Evolutionary conservation across 345 rosid species (phyloP).

Genomic region (Camelina neglecta): DNA sequence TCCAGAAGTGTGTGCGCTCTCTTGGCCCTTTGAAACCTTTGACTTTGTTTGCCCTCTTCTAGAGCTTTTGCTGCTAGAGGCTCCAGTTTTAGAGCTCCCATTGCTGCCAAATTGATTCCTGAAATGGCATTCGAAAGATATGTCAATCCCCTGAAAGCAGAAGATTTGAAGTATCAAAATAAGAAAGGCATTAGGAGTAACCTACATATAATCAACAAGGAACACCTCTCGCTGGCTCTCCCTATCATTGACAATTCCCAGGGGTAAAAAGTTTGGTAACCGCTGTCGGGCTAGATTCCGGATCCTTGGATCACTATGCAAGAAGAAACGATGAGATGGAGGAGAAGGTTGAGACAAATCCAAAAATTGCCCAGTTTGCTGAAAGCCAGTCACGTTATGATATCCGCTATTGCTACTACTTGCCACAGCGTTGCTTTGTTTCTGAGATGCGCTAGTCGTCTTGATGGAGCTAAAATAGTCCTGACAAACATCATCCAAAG

Average conservation of each 20-base stretch:
- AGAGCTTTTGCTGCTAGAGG: slow-evolving; percentile 44
- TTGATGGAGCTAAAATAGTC: slow-evolving; percentile 72
- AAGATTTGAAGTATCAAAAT: background rate
- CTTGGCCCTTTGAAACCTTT: slow-evolving; percentile 46
- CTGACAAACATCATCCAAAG: slow-evolving; percentile 74
- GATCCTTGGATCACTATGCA: slow-evolving; percentile 76
- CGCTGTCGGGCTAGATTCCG: slow-evolving; percentile 57
- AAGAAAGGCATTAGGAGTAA: slow-evolving; percentile 27
- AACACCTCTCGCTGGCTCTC: slow-evolving; percentile 50
- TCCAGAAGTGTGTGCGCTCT: slow-evolving; percentile 40
- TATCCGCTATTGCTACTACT: slow-evolving; percentile 30
- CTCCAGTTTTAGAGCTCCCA: slow-evolving; percentile 54
- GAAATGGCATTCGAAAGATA: slow-evolving; percentile 32
- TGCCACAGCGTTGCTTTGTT: slow-evolving; percentile 33
- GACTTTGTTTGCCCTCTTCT: slow-evolving; percentile 56
- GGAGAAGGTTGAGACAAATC: slow-evolving; percentile 54
- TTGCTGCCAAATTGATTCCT: slow-evolving; percentile 78
- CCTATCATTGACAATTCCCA: slow-evolving; percentile 47
- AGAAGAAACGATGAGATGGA: slow-evolving; percentile 78
- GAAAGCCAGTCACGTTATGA: slow-evolving; percentile 27
- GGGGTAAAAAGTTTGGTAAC: slow-evolving; percentile 74
- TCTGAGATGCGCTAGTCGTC: slow-evolving; percentile 45
- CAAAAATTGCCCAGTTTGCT: slow-evolving; percentile 46
- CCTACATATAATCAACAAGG: slow-evolving; percentile 69
- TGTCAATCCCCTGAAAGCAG: slow-evolving; percentile 24